Conservation (phyloP, 257 asterid genomes). For the Voacanga thouarsii region DNA sequence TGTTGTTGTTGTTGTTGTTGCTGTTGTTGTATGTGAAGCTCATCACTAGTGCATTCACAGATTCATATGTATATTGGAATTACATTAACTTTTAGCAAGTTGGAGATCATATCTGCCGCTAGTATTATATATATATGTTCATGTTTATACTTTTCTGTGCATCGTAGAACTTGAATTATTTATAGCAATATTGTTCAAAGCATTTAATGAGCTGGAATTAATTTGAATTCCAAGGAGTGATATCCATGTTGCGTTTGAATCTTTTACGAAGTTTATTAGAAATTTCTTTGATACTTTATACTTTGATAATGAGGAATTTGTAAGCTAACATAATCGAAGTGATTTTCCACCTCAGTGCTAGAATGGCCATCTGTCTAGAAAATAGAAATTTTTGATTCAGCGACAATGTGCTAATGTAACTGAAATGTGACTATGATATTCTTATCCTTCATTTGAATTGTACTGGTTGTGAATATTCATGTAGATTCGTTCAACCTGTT, state of each 20-base stretch:
- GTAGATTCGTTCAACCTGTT: slow-evolving; percentile 96
- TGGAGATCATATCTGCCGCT: not conserved
- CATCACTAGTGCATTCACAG: not conserved
- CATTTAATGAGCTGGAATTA: not conserved
- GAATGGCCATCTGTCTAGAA: not conserved
- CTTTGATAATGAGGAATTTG: not conserved
- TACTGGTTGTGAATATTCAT: slow-evolving; percentile 9
- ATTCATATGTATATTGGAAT: not conserved
- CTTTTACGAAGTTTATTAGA: not conserved
- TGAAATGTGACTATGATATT: not conserved
- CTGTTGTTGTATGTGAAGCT: too few relatives aligned
- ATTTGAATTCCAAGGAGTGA: not conserved
- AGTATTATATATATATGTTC: not conserved
- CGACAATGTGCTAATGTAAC: not conserved
- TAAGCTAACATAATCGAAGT: not conserved
- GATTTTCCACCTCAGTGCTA: not conserved
- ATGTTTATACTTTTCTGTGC: not conserved
- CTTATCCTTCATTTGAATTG: not conserved
- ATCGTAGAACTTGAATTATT: not conserved
- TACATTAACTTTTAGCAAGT: not conserved
- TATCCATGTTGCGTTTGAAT: not conserved
- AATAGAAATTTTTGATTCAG: not conserved
- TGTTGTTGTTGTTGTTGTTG: too few relatives aligned
- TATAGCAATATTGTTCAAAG: not conserved
- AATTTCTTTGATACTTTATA: not conserved